Evolutionary conservation across 139 green algal genomes (phyloP), one percentile per base, ranked within the genome.

Genomic region (Chlorella vulgaris): DNA sequence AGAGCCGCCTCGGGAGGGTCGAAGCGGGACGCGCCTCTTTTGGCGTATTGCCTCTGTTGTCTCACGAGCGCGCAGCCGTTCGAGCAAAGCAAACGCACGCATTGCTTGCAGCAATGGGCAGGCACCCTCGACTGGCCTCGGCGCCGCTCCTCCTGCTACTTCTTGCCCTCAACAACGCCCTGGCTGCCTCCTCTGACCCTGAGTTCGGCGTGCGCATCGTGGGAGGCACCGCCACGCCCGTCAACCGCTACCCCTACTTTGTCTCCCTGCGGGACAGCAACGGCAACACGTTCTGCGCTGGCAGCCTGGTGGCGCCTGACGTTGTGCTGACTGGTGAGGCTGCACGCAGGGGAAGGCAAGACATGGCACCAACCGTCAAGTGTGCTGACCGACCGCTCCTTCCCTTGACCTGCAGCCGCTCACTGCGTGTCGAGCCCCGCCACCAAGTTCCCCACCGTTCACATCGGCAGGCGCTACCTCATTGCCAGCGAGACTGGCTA

Each of bases 401-500:
- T 50, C 4, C 35, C 8, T 24, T 28, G 26, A 50, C 33, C 22
- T 69, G 50, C 60, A 81, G 75, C 33, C 19, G 65, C 33, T 28
- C 24, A 60, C 67, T 74, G 24, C 22, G 38, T 55, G 7, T 10
- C 18, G 19, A 28, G 4, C 7, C 31, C 67, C 10, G 6, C 36
- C 67, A 29, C 6, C 24, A 22, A n/a, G 22, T 33, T 51, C 67
- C 36, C 24, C 35, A 36, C 39, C 10, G 62, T 82, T 33, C 62
- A 82, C 76, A 75, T 82, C 3, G 76, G 76, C 19, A 5, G 76
- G 19, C 13, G 24, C 19, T 75, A 36, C 63, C 65, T 74, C 19
- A 61, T 18, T 13, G 31, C 36, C 26, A 15, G 26, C 0, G 61
- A 68, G 31, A 51, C 8, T 0, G 58, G 55, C n/a, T 71, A 73